Conservation (phyloP, 1,284 basidiomycete genomes). For the Rhodotorula sp. region DNA sequence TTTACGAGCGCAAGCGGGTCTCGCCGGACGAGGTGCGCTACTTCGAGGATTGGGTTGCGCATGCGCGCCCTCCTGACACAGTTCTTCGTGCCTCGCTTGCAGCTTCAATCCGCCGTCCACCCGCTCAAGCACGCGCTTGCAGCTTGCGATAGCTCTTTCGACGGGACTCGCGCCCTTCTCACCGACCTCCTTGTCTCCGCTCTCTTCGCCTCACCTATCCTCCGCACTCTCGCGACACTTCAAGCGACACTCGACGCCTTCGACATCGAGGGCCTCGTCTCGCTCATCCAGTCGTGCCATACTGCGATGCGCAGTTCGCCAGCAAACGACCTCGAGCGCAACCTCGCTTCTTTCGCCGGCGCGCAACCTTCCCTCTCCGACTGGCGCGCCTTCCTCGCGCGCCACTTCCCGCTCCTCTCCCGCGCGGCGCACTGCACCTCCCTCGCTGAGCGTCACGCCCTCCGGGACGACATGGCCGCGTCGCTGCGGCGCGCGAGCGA, state of each 20-base stretch:
- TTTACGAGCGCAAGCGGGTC: constrained; percentile 64
- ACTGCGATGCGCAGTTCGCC: neutral
- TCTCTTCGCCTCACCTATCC: constrained; percentile 60
- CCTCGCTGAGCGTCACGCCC: constrained; percentile 42
- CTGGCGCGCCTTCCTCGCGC: constrained; percentile 30
- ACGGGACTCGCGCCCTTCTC: constrained; percentile 45
- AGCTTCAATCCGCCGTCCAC: neutral
- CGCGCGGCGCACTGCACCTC: neutral
- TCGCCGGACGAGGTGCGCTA: constrained; percentile 61
- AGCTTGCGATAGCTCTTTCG: too few relatives aligned
- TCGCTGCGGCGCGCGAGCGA: too few relatives aligned
- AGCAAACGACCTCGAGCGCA: neutral
- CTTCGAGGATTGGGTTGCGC: too few relatives aligned
- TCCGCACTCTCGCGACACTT: constrained; percentile 63
- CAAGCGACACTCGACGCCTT: constrained; percentile 74
- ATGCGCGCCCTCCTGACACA: neutral
- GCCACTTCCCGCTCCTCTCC: neutral
- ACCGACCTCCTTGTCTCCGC: constrained; percentile 57
- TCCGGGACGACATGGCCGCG: neutral
- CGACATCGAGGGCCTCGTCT: constrained; percentile 75
- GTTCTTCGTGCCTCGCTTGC: neutral
- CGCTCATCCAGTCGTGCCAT: neutral
- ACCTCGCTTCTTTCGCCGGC: neutral
- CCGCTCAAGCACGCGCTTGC: too few relatives aligned
- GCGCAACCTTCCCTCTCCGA: constrained; percentile 48